Base-by-base conservation (phyloP, 176 grass and related monocot species). In the Triticum timopheevii region DNA sequence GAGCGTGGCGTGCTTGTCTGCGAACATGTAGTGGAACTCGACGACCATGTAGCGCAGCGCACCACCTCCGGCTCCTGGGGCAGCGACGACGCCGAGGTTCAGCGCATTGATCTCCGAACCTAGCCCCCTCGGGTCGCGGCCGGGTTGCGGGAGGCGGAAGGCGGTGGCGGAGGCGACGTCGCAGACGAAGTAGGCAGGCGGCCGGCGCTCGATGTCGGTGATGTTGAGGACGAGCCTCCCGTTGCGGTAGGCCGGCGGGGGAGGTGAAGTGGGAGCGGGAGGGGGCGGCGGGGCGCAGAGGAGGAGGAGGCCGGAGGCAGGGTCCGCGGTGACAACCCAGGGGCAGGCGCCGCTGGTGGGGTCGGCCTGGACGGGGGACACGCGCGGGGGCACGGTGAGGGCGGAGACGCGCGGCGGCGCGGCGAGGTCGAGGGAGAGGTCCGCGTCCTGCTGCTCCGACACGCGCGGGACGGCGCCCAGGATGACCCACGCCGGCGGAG, bases 11-110 rank as follows among this genome's bases (percentile, higher is more conserved):
- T 47, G n/a, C 0, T 47, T 2, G 71, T 47, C 40, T 3, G n/a
- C 23, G 3, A 74, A 74, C 71, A 74, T 74, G 71, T 74, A 74
- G 23, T 40, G 71, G 71, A 74, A 74, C 71, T 74, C 71, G 71
- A 74, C 40, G 6, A 47, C 71, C 71, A 74, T 47, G 71, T 74
- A 73, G 40, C n/a, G 71, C 24, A 13, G 1, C n/a, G 71, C 39
- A 23, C n/a, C 71, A 5, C 12, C n/a, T 27, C 6, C 71, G 39
- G n/a, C 13, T 23, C 39, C 39, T 6, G 71, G 42, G 12, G 70
- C 12, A 2, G 70, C n/a, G 10, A 39, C 70, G 39, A 73, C n/a
- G 39, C 70, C 70, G 70, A 73, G 70, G 70, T 73, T 73, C 2
- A 25, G 2, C 2, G 39, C 4, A n/a, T 47, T 45, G 70, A 45